These are phyloP conservation scores for Cenchrus purpureus DNA, from an alignment of 176 grass and related monocot genomes.

Conservation along the genomic window DNA sequence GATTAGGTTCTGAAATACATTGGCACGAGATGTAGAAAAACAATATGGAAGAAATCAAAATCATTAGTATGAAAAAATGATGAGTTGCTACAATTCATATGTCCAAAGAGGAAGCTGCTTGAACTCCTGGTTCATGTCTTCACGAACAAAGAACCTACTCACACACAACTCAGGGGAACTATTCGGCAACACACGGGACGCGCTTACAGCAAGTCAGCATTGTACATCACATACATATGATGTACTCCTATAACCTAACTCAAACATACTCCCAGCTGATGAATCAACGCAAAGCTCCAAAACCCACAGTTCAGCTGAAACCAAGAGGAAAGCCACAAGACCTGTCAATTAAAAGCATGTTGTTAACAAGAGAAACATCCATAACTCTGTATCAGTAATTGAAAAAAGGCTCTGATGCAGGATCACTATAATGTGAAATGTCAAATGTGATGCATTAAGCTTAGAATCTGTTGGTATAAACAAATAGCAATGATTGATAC, in stretches of 20 bases:
- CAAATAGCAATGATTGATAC: slow-evolving; percentile 3
- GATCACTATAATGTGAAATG: neutral
- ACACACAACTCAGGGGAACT: too few relatives aligned
- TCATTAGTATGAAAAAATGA: neutral
- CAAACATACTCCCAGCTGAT: too few relatives aligned
- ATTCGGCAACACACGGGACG: too few relatives aligned
- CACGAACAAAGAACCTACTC: neutral
- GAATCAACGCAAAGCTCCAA: too few relatives aligned
- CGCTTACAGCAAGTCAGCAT: too few relatives aligned
- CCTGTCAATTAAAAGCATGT: neutral
- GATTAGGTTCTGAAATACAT: too few relatives aligned
- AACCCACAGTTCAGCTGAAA: slow-evolving; percentile 21
- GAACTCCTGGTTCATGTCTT: neutral
- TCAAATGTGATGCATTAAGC: neutral
- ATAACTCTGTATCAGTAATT: neutral
- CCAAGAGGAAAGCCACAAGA: neutral
- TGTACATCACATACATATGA: too few relatives aligned
- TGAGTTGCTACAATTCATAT: neutral
- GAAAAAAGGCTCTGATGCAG: neutral
- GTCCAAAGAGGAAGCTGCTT: neutral
- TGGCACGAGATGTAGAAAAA: too few relatives aligned
- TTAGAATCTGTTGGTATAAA: neutral
- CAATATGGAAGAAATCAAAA: neutral
- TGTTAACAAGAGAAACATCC: neutral
- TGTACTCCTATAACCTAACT: too few relatives aligned